A percentile compares a stretch with the other conserved stretches of the same genome.
Conservation (phyloP, 1,139 yeast genomes). For the Zygosaccharomyces pseudobailii region DNA sequence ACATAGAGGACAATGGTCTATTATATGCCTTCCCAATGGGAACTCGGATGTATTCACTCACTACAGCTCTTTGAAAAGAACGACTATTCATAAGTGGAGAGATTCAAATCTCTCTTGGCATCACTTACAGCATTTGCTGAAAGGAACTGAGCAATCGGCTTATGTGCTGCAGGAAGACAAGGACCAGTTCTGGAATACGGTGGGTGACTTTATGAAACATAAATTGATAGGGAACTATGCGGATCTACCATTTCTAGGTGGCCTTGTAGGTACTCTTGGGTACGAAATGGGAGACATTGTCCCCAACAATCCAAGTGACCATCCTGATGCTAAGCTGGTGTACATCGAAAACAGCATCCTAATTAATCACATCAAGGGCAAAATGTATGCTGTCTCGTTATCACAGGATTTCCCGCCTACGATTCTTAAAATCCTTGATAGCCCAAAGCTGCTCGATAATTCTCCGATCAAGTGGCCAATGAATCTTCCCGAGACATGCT, state of each 20-base stretch:
- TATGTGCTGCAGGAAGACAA: slow-evolving; percentile 21
- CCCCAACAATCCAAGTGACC: slow-evolving; percentile 35
- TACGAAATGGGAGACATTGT: slow-evolving; percentile 72
- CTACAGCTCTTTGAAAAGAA: slow-evolving; percentile 37
- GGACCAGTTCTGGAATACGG: slow-evolving; percentile 31
- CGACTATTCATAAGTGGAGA: slow-evolving; percentile 30
- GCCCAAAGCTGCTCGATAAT: slow-evolving; percentile 1
- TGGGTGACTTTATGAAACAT: slow-evolving; percentile 48
- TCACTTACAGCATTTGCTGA: slow-evolving; percentile 3
- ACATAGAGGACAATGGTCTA: slow-evolving; percentile 69
- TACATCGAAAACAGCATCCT: slow-evolving; percentile 65
- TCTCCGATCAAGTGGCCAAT: slow-evolving; percentile 14
- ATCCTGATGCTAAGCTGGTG: slow-evolving; percentile 72
- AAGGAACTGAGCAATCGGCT: slow-evolving; percentile 4
- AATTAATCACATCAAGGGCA: slow-evolving; percentile 45
- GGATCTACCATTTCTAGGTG: slow-evolving; percentile 77
- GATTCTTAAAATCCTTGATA: slow-evolving; percentile 4
- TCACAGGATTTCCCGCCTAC: slow-evolving; percentile 28
- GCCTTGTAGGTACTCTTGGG: slow-evolving; percentile 76
- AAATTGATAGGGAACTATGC: slow-evolving; percentile 21
- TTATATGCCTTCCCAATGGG: slow-evolving; percentile 65
- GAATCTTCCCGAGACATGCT: slow-evolving; percentile 22
- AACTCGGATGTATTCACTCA: slow-evolving; percentile 62
- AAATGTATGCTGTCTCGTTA: slow-evolving; percentile 54
- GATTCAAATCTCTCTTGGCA: slow-evolving; percentile 16